Evolutionary conservation across 2,329 filamentous ascomycete species (phyloP), one percentile per base, ranked within the genome.

Genomic region (Sarocladium kiliense): DNA sequence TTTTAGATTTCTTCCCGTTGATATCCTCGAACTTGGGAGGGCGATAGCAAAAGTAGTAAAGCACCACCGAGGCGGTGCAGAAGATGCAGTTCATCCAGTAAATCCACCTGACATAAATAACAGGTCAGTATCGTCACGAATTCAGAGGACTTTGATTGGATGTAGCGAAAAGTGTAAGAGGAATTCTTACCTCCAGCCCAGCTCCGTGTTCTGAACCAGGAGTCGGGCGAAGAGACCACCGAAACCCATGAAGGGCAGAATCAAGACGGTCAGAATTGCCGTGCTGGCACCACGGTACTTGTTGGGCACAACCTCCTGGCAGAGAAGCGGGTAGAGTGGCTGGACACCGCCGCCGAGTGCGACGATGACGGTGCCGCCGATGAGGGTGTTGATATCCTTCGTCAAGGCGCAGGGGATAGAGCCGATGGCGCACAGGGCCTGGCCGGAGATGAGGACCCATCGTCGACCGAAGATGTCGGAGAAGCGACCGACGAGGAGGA

Each of bases 1-100:
- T 12, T n/a, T 41, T 41, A 6, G 37, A 41, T n/a, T 41, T 41
- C 18, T 19, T 41, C 9, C 37, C 37, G 37, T 41, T 41, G 37
- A 41, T 41, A n/a, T 41, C 37, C 37, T 41, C 37, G 37, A 41
- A 41, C 37, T 41, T 41, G 37, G 37, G 37, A 41, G 37, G 37
- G 10, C 37, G 37, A n/a, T 41, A 41, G 37, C 37, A 41, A n/a
- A 41, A 41, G 37, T 41, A 41, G 37, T 41, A 41, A 19, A 41
- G 37, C 10, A 41, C 37, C 37, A 41, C 37, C 37, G 37, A 41
- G 37, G n/a, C 37, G 18, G 37, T 41, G n/a, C 37, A 41, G 37
- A 41, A 41, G 18, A 41, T 41, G 37, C 37, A 41, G 37, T 41
- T 41, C 37, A 41, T 41, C 37, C 37, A 41, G 37, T 41, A 41